Percentiles rank a stretch among this genome's conserved stretches.
Conservation (phyloP, 768 basidiomycete genomes). For the Paxillus ammoniavirescens region DNA sequence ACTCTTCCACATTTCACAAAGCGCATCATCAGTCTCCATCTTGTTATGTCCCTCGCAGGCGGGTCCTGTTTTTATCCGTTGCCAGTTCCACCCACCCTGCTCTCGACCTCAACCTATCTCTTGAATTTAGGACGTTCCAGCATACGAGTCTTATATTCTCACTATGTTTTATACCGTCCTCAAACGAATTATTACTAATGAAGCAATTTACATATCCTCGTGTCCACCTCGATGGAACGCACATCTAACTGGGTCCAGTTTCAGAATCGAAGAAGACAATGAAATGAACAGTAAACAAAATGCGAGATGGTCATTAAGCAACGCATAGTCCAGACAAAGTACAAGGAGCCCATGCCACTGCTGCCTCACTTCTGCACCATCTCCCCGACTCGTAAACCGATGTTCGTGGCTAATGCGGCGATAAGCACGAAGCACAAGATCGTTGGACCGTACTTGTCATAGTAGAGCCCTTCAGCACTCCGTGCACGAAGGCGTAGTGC, state of each 20-base stretch:
- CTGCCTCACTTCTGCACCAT: conserved; percentile 31
- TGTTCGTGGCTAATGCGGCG: conserved; percentile 69
- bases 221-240: background rate
- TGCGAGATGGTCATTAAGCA: conserved; percentile 1
- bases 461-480: conserved; percentile 79
- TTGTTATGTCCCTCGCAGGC: conserved; percentile 14
- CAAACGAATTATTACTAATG: conserved; percentile 22
- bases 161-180: conserved; percentile 24
- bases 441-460: conserved; percentile 87
- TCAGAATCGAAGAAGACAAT: background rate
- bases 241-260: background rate
- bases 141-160: conserved; percentile 23
- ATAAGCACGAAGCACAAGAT: conserved; percentile 69
- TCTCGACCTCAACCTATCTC: background rate
- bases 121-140: conserved; percentile 17
- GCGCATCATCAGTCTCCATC: conserved; percentile 15
- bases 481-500: conserved; percentile 65
- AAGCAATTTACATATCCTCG: conserved; percentile 16
- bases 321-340: background rate
- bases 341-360: background rate
- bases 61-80: conserved; percentile 16
- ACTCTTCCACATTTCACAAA: conserved; percentile 7
- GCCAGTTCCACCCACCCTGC: conserved; percentile 7
- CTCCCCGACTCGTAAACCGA: conserved; percentile 64
- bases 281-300: background rate